A percentile compares a stretch with the other conserved stretches of the same genome.
These are phyloP conservation scores for Rubia peregrina DNA, from an alignment of 305 asterid genomes.

Conservation along the genomic window DNA sequence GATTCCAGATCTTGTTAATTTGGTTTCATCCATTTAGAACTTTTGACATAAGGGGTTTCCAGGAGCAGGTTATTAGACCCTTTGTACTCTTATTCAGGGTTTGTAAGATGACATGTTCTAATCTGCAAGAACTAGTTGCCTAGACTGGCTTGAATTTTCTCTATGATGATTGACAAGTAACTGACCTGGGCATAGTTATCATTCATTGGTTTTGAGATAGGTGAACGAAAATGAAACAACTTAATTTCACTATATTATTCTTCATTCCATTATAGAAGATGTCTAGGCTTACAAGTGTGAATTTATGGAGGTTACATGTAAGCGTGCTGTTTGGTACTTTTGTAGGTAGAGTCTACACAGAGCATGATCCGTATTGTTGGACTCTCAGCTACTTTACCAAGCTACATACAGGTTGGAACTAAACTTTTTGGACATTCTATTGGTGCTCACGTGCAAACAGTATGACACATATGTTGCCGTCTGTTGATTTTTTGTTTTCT, in stretches of 20 bases:
- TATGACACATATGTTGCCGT: background rate
- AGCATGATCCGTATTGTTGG: slow-evolving; percentile 99
- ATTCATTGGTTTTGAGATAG: background rate
- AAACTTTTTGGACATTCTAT: background rate
- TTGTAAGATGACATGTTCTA: background rate
- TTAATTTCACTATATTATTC: background rate
- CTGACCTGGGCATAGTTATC: background rate
- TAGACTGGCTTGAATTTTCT: background rate
- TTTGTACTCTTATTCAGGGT: background rate
- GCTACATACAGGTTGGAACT: slow-evolving; percentile 75
- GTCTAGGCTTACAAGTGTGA: background rate
- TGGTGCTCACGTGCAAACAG: background rate
- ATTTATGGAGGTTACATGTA: slow-evolving; percentile 4
- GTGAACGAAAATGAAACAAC: background rate
- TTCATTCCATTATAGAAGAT: background rate
- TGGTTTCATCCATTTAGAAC: background rate
- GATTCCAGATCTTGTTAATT: background rate
- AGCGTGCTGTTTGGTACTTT: slow-evolving; percentile 20
- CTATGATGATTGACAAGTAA: background rate
- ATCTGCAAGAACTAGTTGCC: background rate
- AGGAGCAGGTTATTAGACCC: background rate
- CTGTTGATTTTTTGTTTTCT: slow-evolving; percentile 5
- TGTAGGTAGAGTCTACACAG: slow-evolving; percentile 95
- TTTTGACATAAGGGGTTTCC: background rate
- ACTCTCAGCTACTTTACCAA: slow-evolving; percentile 96